Conservation (phyloP, 805 yeast species). For the Candida awuae region DNA sequence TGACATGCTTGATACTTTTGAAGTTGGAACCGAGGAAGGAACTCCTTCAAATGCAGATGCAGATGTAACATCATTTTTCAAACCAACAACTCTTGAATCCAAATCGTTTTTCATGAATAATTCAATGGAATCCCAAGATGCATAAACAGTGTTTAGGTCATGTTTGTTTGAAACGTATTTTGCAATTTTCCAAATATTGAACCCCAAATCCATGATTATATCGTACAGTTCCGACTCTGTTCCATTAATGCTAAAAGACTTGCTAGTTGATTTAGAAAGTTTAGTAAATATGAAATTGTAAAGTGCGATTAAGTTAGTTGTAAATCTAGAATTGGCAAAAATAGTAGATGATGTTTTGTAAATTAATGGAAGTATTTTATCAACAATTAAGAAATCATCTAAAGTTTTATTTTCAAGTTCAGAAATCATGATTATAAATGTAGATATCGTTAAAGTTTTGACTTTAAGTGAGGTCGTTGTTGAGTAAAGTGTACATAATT, state of each 20-base stretch:
- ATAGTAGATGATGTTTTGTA: slow-evolving; percentile 28
- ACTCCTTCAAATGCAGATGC: no score
- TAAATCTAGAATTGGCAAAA: slow-evolving; percentile 20
- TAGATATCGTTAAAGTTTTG: slow-evolving; percentile 56
- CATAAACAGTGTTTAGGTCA: slow-evolving; percentile 20
- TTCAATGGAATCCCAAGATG: slow-evolving; percentile 12
- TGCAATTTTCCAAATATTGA: slow-evolving; percentile 30
- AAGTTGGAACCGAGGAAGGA: neutral
- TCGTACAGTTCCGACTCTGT: slow-evolving; percentile 23
- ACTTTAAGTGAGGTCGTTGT: slow-evolving; percentile 79
- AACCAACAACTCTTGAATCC: slow-evolving; percentile 1
- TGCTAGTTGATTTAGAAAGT: slow-evolving; percentile 17
- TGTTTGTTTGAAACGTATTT: slow-evolving; percentile 17
- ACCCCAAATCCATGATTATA: slow-evolving; percentile 26
- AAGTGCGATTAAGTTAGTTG: slow-evolving; percentile 24
- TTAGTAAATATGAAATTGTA: slow-evolving; percentile 26
- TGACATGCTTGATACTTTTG: no score
- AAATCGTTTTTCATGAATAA: slow-evolving; percentile 9
- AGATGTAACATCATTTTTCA: no score
- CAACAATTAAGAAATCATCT: slow-evolving; percentile 64
- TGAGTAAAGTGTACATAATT: slow-evolving; percentile 62
- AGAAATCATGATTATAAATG: slow-evolving; percentile 48
- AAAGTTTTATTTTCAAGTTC: slow-evolving; percentile 41
- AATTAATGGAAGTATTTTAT: slow-evolving; percentile 74
- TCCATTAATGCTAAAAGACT: slow-evolving; percentile 19